Evolutionary conservation across 2,329 filamentous ascomycete genomes (phyloP).

Genomic region (Ceratocystis colombiana): DNA sequence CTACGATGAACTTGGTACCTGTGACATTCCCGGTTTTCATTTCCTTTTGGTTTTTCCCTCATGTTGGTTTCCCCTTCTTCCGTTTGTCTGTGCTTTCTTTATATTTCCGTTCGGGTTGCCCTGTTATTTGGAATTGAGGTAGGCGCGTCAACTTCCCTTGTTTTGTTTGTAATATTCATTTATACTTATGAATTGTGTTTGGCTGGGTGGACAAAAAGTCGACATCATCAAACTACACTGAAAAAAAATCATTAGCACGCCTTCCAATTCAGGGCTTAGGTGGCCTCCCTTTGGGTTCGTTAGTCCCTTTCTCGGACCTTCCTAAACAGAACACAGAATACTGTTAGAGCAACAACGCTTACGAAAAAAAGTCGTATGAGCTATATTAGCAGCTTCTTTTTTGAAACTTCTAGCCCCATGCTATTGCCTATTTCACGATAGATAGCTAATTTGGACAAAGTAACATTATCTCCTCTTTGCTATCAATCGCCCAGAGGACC

Average conservation of each 20-base stretch:
- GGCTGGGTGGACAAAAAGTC: neutral
- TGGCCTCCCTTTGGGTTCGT: neutral
- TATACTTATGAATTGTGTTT: neutral
- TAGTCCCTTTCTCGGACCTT: conserved; percentile 8
- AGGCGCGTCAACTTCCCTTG: neutral
- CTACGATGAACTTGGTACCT: neutral
- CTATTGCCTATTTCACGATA: neutral
- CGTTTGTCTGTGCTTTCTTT: neutral
- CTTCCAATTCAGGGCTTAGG: neutral
- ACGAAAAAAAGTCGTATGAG: conserved; percentile 6
- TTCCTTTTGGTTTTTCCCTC: neutral
- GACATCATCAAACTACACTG: neutral
- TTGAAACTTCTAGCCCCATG: conserved; percentile 11
- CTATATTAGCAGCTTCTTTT: conserved; percentile 9
- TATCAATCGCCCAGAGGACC: neutral
- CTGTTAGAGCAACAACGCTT: neutral
- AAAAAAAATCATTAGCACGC: neutral
- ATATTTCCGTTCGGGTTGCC: neutral
- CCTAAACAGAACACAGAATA: neutral
- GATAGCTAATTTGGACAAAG: neutral
- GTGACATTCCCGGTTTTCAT: neutral
- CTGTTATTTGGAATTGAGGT: neutral
- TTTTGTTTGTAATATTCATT: neutral
- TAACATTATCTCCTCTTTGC: neutral
- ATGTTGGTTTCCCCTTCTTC: neutral